Percentiles rank a stretch among this genome's conserved stretches.
Evolutionary conservation across 2,329 filamentous ascomycete genomes (phyloP).

Genomic region (Fusarium marasasianum): DNA sequence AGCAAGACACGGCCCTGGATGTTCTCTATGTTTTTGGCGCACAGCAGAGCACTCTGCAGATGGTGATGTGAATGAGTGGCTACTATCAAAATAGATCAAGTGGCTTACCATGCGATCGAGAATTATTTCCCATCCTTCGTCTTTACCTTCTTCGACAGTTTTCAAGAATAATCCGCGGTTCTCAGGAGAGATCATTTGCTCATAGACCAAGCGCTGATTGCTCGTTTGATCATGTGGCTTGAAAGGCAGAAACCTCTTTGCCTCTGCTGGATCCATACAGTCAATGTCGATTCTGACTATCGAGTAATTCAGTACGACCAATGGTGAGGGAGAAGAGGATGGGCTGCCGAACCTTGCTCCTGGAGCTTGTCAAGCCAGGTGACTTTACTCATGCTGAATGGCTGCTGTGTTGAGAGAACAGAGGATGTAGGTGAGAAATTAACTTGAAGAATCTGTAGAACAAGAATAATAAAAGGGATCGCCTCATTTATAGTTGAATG

Average conservation of each 20-base stretch:
- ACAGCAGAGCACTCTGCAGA: background rate
- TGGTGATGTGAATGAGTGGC: background rate
- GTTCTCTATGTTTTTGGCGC: background rate
- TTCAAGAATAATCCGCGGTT: background rate
- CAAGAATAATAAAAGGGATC: too few species aligned
- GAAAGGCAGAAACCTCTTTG: background rate
- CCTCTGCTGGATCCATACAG: slow-evolving; percentile 6
- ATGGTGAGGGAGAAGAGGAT: fast-evolving
- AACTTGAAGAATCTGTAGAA: background rate
- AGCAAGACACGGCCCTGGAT: background rate
- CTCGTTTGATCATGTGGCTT: slow-evolving; percentile 12
- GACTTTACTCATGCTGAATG: background rate
- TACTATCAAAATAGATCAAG: fast-evolving
- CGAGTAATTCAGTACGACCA: fast-evolving
- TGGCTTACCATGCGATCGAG: background rate
- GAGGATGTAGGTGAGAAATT: fast-evolving
- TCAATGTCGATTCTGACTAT: slow-evolving; percentile 7
- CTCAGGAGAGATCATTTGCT: slow-evolving; percentile 9
- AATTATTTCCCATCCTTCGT: background rate
- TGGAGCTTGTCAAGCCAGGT: slow-evolving; percentile 10
- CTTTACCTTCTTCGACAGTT: background rate
- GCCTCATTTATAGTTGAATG: background rate
- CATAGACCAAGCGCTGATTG: slow-evolving; percentile 11
- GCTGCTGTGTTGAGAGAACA: fast-evolving
- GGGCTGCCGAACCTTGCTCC: background rate